Base-by-base conservation (phyloP, 2,329 filamentous ascomycete species). In the Xylaria sp. region DNA sequence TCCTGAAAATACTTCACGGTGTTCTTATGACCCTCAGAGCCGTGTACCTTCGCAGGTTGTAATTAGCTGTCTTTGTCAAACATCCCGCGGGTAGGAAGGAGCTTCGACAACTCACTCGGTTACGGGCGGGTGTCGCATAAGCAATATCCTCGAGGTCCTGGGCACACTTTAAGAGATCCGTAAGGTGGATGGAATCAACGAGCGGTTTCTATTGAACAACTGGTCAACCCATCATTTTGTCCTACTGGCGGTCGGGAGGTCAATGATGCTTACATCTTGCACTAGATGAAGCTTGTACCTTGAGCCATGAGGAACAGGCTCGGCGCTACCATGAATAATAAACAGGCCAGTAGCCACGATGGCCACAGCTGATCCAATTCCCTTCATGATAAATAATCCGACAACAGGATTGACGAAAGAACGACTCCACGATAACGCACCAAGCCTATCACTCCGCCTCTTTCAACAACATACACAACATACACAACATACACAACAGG, bases 1-100 rank as follows among this genome's bases (percentile, higher is more conserved):
- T 79, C 74, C 36, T 75, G 69, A 64, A 80, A 73, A 71, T 78
- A 81, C 23, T 79, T 72, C 28, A 81, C 74, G 51, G 75, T 81
- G 39, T 75, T 74, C 48, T 78, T 74, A 70, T 81, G 79, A 48
- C 80, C 80, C 39, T 76, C 73, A 8, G 76, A 77, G 36, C 80
- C 79, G 60, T 80, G 78, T 18, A 79, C 73, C 73, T 75, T 28
- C 33, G n/a, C 15, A 41, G 3, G 49, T n/a, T 36, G 13, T 46
- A 7, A 58, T 62, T 23, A 69, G 39, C 5, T 20, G 25, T 25
- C 23, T 18, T 3, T 15, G 18, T 61, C 23, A 36, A 46, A 39
- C 1, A 46, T 10, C 15, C 23, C 39, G 2, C 3, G 8, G 31
- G 5, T 4, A n/a, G 69, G 18, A 70, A 67, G 7, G 13, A 18